Conservation (phyloP, 148 eudicot genomes). For the Chenopodium formosanum region DNA sequence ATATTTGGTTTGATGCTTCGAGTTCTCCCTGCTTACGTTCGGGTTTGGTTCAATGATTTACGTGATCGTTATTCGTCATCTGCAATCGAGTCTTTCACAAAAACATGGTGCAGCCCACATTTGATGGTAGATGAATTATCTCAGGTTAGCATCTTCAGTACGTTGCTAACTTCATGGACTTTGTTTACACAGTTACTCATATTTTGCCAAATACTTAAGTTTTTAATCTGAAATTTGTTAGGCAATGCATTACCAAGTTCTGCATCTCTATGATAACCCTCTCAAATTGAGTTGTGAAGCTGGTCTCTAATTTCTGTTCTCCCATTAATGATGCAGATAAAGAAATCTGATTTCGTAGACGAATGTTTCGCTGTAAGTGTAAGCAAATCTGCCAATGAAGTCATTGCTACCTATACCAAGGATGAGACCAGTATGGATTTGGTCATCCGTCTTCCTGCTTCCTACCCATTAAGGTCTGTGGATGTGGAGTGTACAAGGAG, state of each 20-base stretch:
- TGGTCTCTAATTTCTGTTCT: background rate
- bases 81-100: conserved; percentile 83
- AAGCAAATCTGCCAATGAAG: conserved; percentile 94
- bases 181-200: background rate
- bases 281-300: background rate
- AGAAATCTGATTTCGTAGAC: conserved; percentile 72
- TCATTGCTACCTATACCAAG: conserved; percentile 96
- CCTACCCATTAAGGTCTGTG: conserved; percentile 83
- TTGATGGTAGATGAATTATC: conserved; percentile 79
- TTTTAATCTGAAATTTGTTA: background rate
- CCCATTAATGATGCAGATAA: conserved; percentile 57
- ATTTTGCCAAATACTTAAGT: background rate
- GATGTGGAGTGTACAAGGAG: conserved; percentile 87
- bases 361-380: conserved; percentile 88
- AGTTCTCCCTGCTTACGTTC: conserved; percentile 88
- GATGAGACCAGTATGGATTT: conserved; percentile 96
- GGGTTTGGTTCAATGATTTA: conserved; percentile 86
- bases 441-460: conserved; percentile 87
- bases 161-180: background rate
- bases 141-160: conserved; percentile 55
- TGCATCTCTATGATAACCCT: background rate
- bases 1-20: conserved; percentile 81
- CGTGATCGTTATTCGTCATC: conserved; percentile 77
- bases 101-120: conserved; percentile 85
- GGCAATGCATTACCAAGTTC: background rate